A percentile compares a stretch with the other conserved stretches of the same genome.
These are phyloP conservation scores for Guadua angustifolia DNA, from an alignment of 176 grass and related monocot genomes.

Conservation along the genomic window DNA sequence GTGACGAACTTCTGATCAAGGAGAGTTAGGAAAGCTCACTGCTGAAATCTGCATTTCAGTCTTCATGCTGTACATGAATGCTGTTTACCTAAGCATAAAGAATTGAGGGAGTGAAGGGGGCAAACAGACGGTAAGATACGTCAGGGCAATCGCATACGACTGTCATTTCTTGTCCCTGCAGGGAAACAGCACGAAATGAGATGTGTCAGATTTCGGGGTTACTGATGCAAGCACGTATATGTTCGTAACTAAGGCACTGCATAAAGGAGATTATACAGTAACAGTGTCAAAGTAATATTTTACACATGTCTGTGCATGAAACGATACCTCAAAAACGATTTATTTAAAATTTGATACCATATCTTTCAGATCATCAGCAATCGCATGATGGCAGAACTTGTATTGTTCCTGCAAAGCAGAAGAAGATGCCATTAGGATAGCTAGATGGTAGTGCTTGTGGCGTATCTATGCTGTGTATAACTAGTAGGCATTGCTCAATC, in stretches of 20 bases:
- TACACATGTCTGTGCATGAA: background rate
- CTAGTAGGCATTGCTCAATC: background rate
- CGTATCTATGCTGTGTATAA: background rate
- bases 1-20: background rate
- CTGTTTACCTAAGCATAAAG: background rate
- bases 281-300: background rate
- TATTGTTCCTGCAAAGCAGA: conserved; percentile 75
- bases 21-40: background rate
- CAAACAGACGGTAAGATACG: background rate
- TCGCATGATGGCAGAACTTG: conserved; percentile 69
- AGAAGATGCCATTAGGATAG: background rate
- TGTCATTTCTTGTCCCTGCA: background rate
- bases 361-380: conserved; percentile 66
- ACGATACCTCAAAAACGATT: conserved; percentile 19
- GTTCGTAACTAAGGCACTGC: background rate
- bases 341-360: conserved; percentile 50
- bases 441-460: background rate
- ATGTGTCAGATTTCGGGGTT: background rate
- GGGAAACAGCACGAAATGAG: background rate
- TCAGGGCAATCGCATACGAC: background rate
- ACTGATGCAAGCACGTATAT: background rate
- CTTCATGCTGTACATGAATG: conserved; percentile 34
- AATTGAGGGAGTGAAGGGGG: background rate
- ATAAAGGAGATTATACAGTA: background rate
- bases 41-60: conserved; percentile 7